Conservation (phyloP, 768 basidiomycete species). For the Nidularia sp. region DNA sequence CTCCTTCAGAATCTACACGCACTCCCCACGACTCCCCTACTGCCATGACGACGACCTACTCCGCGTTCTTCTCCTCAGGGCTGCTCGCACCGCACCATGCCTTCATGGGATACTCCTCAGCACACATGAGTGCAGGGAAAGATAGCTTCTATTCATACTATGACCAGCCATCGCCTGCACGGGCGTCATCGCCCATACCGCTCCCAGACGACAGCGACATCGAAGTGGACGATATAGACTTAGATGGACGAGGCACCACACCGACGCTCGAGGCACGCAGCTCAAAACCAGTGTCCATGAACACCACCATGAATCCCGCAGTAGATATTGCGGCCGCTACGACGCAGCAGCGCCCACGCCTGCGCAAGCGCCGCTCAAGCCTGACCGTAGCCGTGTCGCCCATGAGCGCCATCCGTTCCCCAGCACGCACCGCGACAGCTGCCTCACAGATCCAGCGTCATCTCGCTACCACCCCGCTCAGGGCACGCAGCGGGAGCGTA, state of each 20-base stretch:
- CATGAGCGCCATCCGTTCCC: conserved; percentile 55
- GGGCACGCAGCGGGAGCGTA: conserved; percentile 45
- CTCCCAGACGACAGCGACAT: conserved; percentile 28
- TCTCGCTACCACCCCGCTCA: conserved; percentile 19
- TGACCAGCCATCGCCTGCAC: conserved; percentile 16
- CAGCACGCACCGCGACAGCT: conserved; percentile 43
- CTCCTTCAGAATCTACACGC: no score
- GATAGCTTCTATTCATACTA: conserved; percentile 10
- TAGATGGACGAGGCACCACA: conserved; percentile 12
- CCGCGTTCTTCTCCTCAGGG: conserved; percentile 68
- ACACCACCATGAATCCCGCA: conserved; percentile 12
- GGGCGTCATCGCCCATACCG: conserved; percentile 18
- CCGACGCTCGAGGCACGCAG: conserved; percentile 8
- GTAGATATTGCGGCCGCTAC: conserved; percentile 1
- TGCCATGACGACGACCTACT: conserved; percentile 39
- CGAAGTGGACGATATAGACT: conserved; percentile 18
- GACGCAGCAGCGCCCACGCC: conserved; percentile 26
- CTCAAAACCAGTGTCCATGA: neutral
- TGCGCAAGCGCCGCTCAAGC: conserved; percentile 62
- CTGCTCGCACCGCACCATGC: conserved; percentile 48
- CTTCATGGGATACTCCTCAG: conserved; percentile 5
- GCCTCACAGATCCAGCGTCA: conserved; percentile 49
- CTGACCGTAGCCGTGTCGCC: conserved; percentile 51
- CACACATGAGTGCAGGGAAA: conserved; percentile 12
- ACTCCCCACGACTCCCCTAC: neutral